A percentile compares a stretch with the other conserved stretches of the same genome.
These are phyloP conservation scores for Macrocystidia cucumis DNA, from an alignment of 1,284 basidiomycete species.

Conservation along the genomic window DNA sequence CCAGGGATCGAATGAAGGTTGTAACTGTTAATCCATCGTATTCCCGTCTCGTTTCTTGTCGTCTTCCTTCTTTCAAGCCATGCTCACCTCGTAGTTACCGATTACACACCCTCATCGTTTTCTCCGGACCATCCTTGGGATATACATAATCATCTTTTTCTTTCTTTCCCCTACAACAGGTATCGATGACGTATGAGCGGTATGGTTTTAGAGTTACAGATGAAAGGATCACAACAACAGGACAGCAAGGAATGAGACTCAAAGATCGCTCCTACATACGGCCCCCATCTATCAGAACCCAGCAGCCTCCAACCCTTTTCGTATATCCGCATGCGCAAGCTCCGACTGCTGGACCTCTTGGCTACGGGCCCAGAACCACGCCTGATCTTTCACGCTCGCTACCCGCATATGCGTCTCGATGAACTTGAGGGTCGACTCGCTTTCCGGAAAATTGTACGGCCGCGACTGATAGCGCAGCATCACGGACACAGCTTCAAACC, in stretches of 20 bases:
- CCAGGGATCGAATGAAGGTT: constrained; percentile 51
- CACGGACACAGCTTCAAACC: constrained; percentile 43
- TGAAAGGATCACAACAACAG: too few species aligned
- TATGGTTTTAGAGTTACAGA: too few species aligned
- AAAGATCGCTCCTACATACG: too few species aligned
- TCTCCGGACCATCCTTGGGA: constrained; percentile 20
- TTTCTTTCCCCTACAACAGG: too few species aligned
- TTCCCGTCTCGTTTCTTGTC: constrained; percentile 10
- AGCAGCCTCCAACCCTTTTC: constrained; percentile 51
- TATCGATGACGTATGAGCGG: too few species aligned
- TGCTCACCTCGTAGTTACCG: constrained; percentile 11
- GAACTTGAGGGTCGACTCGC: constrained; percentile 36
- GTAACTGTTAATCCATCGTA: constrained; percentile 56
- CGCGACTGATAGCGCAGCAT: constrained; percentile 54
- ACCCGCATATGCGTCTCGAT: constrained; percentile 37
- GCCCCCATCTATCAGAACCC: constrained; percentile 51
- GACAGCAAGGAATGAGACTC: too few species aligned
- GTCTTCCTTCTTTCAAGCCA: constrained; percentile 8
- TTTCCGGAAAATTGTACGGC: constrained; percentile 42
- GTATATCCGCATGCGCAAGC: constrained; percentile 51
- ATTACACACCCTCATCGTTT: constrained; percentile 8
- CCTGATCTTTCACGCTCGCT: constrained; percentile 31
- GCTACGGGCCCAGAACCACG: constrained; percentile 49
- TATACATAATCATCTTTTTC: too few species aligned
- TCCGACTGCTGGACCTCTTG: constrained; percentile 53